These are phyloP conservation scores for Cutaneotrichosporon cutaneum DNA, from an alignment of 1,284 basidiomycete genomes.

Conservation along the genomic window DNA sequence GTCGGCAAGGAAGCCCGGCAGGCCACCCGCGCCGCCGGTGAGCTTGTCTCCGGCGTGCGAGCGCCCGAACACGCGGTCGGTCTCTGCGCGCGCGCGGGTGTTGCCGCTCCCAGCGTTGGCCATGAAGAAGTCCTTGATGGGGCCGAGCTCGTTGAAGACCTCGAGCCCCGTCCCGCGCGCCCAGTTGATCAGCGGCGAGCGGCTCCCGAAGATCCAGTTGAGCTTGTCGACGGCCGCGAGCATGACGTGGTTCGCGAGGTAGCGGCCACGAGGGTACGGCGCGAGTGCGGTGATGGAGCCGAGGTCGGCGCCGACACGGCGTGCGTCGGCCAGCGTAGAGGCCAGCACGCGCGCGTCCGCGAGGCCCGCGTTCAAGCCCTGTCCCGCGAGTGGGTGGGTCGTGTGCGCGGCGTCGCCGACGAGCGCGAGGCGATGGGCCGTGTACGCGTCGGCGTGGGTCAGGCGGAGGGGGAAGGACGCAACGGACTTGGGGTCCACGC, in stretches of 20 bases:
- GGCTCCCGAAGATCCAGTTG: slow-evolving; percentile 74
- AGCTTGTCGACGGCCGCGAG: slow-evolving; percentile 83
- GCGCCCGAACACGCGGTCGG: slow-evolving; percentile 29
- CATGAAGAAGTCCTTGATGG: slow-evolving; percentile 79
- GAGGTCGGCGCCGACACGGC: slow-evolving; percentile 70
- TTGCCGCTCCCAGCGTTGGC: slow-evolving; percentile 62
- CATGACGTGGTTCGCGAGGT: slow-evolving; percentile 78
- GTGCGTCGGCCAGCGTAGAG: slow-evolving; percentile 61
- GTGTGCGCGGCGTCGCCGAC: slow-evolving; percentile 97
- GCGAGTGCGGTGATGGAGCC: slow-evolving; percentile 76
- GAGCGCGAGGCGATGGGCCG: slow-evolving; percentile 62
- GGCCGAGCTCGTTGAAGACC: slow-evolving; percentile 80
- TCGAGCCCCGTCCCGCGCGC: slow-evolving; percentile 83
- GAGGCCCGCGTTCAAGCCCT: slow-evolving; percentile 91
- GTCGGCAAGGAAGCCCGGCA: slow-evolving; percentile 18
- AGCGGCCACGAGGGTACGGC: slow-evolving; percentile 75
- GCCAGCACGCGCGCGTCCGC: slow-evolving; percentile 75
- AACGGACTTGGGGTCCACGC: slow-evolving; percentile 70
- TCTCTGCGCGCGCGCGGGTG: slow-evolving; percentile 3
- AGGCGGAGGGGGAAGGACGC: slow-evolving; percentile 89
- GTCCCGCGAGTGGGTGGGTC: slow-evolving; percentile 94
- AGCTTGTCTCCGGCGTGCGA: slow-evolving; percentile 23
- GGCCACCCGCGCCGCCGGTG: slow-evolving; percentile 8
- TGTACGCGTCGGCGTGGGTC: slow-evolving; percentile 82
- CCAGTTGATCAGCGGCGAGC: slow-evolving; percentile 72